A percentile compares a stretch with the other conserved stretches of the same genome.
phyloP scores from a whole-genome alignment of 495 filamentous ascomycete species.

The Talaromyces liani region DNA sequence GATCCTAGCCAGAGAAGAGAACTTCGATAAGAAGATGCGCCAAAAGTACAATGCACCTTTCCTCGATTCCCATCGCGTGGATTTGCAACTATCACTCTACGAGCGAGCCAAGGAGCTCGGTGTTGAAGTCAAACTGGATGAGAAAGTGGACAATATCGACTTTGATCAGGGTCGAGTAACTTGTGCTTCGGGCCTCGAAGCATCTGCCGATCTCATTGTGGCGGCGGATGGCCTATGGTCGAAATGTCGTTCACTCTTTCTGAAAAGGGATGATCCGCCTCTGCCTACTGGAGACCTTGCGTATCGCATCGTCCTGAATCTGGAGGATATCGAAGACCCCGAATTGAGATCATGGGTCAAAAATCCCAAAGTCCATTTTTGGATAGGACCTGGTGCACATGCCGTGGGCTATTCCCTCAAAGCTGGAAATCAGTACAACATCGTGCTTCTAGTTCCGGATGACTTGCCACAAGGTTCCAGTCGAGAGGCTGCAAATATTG shows the following conservation, averaged over 20 bases:
- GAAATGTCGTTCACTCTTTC: slow-evolving; percentile 38
- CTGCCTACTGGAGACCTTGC: slow-evolving; percentile 55
- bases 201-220: slow-evolving; percentile 36
- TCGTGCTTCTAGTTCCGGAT: slow-evolving; percentile 64
- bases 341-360: slow-evolving; percentile 39
- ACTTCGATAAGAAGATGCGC: slow-evolving; percentile 23
- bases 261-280: slow-evolving; percentile 32
- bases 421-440: slow-evolving; percentile 56
- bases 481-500: slow-evolving; percentile 40
- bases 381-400: slow-evolving; percentile 59
- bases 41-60: slow-evolving; percentile 32
- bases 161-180: slow-evolving; percentile 18
- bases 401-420: slow-evolving; percentile 57
- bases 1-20: slow-evolving; percentile 40
- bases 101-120: slow-evolving; percentile 46
- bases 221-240: slow-evolving; percentile 49
- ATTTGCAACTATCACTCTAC: slow-evolving; percentile 47
- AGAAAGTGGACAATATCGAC: slow-evolving; percentile 29
- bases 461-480: slow-evolving; percentile 48
- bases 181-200: neutral
- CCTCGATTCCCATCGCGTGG: slow-evolving; percentile 47
- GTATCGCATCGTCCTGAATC: slow-evolving; percentile 47
- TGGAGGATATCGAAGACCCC: slow-evolving; percentile 32
- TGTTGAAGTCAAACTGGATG: slow-evolving; percentile 37
- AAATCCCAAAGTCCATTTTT: slow-evolving; percentile 48